Percentiles rank a stretch among this genome's conserved stretches.
These are phyloP conservation scores for Eucalyptus cloeziana DNA, from an alignment of 345 rosid species.

Conservation along the genomic window DNA sequence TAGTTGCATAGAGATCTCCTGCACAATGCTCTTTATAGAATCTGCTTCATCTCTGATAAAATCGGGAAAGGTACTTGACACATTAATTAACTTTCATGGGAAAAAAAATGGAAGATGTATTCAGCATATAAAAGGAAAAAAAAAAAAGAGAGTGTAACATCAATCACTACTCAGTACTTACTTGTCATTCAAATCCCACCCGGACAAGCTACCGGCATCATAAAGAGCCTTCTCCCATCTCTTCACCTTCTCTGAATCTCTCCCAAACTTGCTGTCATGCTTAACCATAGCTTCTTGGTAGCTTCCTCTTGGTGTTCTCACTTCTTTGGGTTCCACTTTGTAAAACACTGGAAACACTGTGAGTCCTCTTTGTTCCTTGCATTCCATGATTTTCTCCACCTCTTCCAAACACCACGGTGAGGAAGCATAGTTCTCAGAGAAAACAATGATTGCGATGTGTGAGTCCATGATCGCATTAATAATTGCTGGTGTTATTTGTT, in stretches of 20 bases:
- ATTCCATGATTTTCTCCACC: background rate
- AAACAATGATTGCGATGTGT: rapidly evolving
- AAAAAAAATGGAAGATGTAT: no score
- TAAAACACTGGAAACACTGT: background rate
- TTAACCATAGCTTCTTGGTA: no score
- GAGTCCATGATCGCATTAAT: background rate
- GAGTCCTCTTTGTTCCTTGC: background rate
- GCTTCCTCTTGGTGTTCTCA: no score
- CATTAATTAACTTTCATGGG: no score
- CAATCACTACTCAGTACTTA: background rate
- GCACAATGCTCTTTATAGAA: background rate
- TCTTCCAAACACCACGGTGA: background rate
- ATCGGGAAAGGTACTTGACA: rapidly evolving
- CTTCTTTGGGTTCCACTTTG: no score
- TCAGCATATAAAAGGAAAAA: no score
- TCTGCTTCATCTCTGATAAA: no score
- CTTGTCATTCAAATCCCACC: background rate
- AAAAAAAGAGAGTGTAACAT: no score
- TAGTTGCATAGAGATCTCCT: background rate
- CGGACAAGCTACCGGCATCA: background rate
- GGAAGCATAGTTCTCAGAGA: background rate
- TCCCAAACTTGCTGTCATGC: background rate
- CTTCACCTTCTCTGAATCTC: background rate
- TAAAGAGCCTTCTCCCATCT: background rate
- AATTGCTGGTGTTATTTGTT: rapidly evolving